phyloP scores from a whole-genome alignment of 441 rosid species.

The Jatropha podagrica region DNA sequence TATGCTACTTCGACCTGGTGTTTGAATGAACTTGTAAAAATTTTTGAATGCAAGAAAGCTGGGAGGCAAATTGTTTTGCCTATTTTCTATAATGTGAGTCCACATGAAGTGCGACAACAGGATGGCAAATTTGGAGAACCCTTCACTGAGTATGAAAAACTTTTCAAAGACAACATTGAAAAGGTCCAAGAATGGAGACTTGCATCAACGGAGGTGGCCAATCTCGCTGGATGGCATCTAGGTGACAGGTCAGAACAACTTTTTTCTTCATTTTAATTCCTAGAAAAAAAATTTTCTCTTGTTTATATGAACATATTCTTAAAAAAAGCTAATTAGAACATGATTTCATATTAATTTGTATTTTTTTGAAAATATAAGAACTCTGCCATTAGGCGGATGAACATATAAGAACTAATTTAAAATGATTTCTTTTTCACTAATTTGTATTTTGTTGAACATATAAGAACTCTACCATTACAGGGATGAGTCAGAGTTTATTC shows the following conservation, averaged over 20 bases:
- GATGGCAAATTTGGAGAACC: constrained; percentile 18
- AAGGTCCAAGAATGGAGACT: constrained; percentile 30
- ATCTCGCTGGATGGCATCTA: constrained; percentile 35
- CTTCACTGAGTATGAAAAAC: not conserved
- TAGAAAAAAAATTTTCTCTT: not conserved
- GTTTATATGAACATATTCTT: too few species aligned
- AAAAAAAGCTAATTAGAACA: too few species aligned
- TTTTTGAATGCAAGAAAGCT: constrained; percentile 17
- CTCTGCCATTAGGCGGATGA: not conserved
- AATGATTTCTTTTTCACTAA: not conserved
- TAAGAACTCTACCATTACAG: not conserved
- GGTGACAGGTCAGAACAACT: not conserved
- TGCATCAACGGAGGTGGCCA: constrained; percentile 29
- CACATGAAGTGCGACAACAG: constrained; percentile 31
- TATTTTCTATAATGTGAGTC: constrained; percentile 33
- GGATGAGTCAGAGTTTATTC: not conserved
- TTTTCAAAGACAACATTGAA: not conserved
- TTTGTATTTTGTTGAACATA: not conserved
- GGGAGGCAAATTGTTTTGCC: constrained; percentile 27
- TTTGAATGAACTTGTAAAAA: constrained; percentile 33
- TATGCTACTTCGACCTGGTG: constrained; percentile 34
- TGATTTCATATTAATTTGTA: not conserved
- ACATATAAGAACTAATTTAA: too few species aligned
- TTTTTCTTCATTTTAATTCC: not conserved
- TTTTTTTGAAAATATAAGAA: not conserved